These are phyloP conservation scores for Mycocalia duriaeana DNA, from an alignment of 1,284 basidiomycete species.

Conservation along the genomic window DNA sequence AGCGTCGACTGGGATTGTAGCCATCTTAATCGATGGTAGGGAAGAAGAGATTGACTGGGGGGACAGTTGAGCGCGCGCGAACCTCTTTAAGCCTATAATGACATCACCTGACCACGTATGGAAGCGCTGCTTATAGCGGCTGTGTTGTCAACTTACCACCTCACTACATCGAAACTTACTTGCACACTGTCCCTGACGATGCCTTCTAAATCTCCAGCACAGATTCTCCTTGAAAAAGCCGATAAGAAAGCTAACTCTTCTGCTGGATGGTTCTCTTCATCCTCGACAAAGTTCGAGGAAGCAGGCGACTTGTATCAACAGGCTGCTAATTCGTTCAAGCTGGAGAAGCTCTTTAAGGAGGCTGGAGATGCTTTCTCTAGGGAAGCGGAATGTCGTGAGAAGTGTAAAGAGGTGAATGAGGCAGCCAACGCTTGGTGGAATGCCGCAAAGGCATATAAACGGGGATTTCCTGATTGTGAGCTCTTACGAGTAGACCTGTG, in stretches of 20 bases:
- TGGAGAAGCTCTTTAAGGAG: constrained; percentile 88
- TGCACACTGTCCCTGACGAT: constrained; percentile 22
- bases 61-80: constrained; percentile 1
- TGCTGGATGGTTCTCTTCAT: constrained; percentile 82
- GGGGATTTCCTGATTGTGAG: constrained; percentile 79
- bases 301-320: constrained; percentile 92
- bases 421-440: constrained; percentile 98
- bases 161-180: background rate
- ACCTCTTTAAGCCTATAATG: background rate
- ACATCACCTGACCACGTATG: too few relatives aligned
- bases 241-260: constrained; percentile 89
- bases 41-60: too few relatives aligned
- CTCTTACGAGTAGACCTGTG: constrained; percentile 9
- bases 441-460: constrained; percentile 91
- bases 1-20: constrained; percentile 35
- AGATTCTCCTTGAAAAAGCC: constrained; percentile 75
- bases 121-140: too few relatives aligned
- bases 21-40: constrained; percentile 37
- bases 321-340: constrained; percentile 93
- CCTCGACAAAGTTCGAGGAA: constrained; percentile 82
- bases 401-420: constrained; percentile 81
- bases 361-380: constrained; percentile 84
- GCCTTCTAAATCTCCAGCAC: constrained; percentile 63
- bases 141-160: constrained; percentile 7
- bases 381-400: constrained; percentile 89